Base-by-base conservation (phyloP, 441 rosid genomes). In the Raphanus hybrid region DNA sequence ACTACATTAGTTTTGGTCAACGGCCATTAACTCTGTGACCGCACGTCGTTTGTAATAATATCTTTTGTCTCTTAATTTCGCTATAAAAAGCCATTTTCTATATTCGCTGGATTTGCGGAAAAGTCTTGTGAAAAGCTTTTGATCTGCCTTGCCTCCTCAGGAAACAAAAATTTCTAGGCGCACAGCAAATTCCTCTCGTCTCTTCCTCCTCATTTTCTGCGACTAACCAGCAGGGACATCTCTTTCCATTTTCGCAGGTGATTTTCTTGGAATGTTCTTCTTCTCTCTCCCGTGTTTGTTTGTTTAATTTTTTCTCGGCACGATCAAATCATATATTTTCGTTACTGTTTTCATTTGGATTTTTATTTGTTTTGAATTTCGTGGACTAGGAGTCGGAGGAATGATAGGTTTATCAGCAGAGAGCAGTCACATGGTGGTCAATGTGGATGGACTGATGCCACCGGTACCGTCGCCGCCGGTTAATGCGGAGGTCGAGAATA, bases 401-500 rank as follows among this genome's bases (percentile, higher is more conserved):
- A 69, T 65, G 70, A 65, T 71, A 64, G 80, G 75, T 63, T 63
- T 63, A 54, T 26, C 3, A 64, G 23, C 26, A 2, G 88, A 77
- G 81, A 86, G 89, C 43, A 91, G 85, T 84, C 94, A 89, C 73
- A 76, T 86, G 85, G 93, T 87, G 6, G 76, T 94, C 52, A 83
- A 75, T 65, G 91, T 90, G 65, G 93, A 91, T 73, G 91, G 85
- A 57, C 60, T 89, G 75, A 76, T 70, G 50, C 83, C 77, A 73
- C 84, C 84, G 48, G 77, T 73, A 11, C 73, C 81, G 3, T 65
- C 27, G 10, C 20, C 61, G 1, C 69, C 74, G 62, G 78, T 73
- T 37, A 16, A 67, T 37, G 45, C 74, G 50, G 78, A 73, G 73
- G 84, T 78, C 3, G 79, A 70, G 8, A 69, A 77, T 50, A 64